A percentile compares a stretch with the other conserved stretches of the same genome.
phyloP scores from a whole-genome alignment of 1,139 yeast species.

The Protomyces inouyei region DNA sequence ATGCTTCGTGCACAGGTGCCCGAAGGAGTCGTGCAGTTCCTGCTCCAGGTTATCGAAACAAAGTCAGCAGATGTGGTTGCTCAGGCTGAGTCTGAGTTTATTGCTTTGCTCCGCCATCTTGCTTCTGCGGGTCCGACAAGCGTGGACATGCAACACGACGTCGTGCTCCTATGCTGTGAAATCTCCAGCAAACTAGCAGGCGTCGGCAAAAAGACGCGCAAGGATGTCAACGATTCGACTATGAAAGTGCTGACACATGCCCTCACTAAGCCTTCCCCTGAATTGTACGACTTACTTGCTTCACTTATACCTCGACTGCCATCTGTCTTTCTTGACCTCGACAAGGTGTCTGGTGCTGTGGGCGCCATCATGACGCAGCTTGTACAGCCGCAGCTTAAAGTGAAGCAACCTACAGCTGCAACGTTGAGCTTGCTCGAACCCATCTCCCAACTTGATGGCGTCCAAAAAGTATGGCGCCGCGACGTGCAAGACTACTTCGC shows the following conservation, averaged over 20 bases:
- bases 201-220: background rate
- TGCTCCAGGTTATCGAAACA: background rate
- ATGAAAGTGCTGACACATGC: background rate
- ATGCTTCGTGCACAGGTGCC: background rate
- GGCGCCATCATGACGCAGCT: background rate
- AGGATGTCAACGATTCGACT: background rate
- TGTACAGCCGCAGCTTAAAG: constrained; percentile 5
- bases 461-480: constrained; percentile 9
- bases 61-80: background rate
- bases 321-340: background rate
- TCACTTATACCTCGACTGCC: background rate
- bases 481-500: constrained; percentile 2
- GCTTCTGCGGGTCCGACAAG: background rate
- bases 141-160: background rate
- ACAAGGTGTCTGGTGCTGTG: background rate
- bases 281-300: background rate
- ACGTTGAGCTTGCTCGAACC: background rate
- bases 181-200: background rate
- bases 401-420: background rate
- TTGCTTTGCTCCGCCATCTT: background rate
- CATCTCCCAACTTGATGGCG: background rate
- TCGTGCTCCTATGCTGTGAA: background rate
- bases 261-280: background rate
- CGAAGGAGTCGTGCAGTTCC: background rate
- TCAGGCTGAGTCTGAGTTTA: background rate